These are phyloP conservation scores for Zalerion maritima DNA, from an alignment of 495 filamentous ascomycete species.

Conservation along the genomic window DNA sequence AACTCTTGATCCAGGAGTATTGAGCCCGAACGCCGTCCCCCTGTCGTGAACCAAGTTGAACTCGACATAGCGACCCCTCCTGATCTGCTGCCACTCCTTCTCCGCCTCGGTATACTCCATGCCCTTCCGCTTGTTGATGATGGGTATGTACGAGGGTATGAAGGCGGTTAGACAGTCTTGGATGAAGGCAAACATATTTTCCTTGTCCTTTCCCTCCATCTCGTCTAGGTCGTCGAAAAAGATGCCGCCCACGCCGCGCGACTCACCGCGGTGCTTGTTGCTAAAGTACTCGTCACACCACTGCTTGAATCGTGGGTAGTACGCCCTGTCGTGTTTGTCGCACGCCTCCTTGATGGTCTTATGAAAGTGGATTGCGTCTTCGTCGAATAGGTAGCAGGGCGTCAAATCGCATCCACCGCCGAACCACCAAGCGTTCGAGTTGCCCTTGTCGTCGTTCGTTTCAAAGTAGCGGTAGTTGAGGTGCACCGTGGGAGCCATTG, in stretches of 20 bases:
- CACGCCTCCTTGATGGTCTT: constrained; percentile 81
- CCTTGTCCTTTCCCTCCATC: constrained; percentile 61
- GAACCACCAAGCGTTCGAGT: constrained; percentile 87
- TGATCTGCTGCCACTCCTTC: constrained; percentile 93
- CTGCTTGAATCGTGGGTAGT: constrained; percentile 91
- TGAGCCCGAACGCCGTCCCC: constrained; percentile 86
- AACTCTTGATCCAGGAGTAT: constrained; percentile 78
- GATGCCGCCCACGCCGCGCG: constrained; percentile 86
- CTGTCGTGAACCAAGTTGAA: constrained; percentile 98
- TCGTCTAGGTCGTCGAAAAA: constrained; percentile 98
- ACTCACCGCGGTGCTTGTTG: constrained; percentile 78
- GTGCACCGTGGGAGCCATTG: constrained; percentile 94
- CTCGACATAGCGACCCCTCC: constrained; percentile 87
- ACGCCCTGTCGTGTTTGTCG: constrained; percentile 81
- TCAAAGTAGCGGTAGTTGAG: constrained; percentile 99
- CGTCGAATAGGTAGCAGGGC: constrained; percentile 86
- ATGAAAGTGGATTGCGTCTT: constrained; percentile 96
- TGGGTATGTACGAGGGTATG: constrained; percentile 81
- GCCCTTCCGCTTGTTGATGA: constrained; percentile 75
- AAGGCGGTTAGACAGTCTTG: constrained; percentile 75
- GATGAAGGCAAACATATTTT: constrained; percentile 84
- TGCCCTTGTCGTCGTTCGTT: constrained; percentile 62
- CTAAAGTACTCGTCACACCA: constrained; percentile 99
- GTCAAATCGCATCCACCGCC: constrained; percentile 92
- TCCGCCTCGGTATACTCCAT: constrained; percentile 73